Evolutionary conservation across 2,329 filamentous ascomycete genomes (phyloP).

Genomic region (Aureobasidium sp.): DNA sequence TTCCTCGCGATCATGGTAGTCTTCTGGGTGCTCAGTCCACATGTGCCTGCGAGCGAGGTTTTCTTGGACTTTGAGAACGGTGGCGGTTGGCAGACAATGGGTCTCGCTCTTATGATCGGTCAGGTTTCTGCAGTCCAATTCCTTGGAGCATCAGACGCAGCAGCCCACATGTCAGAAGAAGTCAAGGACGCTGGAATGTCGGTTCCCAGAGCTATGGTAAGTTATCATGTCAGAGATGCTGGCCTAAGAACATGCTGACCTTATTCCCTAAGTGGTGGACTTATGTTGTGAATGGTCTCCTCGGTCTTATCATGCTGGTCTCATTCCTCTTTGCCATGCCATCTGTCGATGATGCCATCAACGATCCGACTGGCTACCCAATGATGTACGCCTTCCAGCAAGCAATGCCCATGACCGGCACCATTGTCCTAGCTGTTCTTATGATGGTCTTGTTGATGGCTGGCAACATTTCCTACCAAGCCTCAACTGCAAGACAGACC

Average conservation of each 20-base stretch:
- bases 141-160: constrained; percentile 16
- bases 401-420: constrained; percentile 26
- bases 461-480: constrained; percentile 30
- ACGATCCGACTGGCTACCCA: constrained; percentile 29
- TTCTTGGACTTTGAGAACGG: constrained; percentile 33
- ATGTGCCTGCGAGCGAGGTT: constrained; percentile 25
- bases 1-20: constrained; percentile 28
- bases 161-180: constrained; percentile 25
- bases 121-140: constrained; percentile 27
- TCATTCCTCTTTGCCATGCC: constrained; percentile 25
- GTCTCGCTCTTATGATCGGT: constrained; percentile 28
- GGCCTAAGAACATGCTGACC: constrained; percentile 32
- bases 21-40: constrained; percentile 24
- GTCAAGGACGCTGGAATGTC: constrained; percentile 25
- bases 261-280: constrained; percentile 10
- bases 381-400: constrained; percentile 29
- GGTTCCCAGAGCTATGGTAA: constrained; percentile 27
- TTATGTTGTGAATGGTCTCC: constrained; percentile 27
- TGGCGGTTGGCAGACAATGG: constrained; percentile 33
- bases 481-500: constrained; percentile 28
- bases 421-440: constrained; percentile 26
- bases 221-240: constrained; percentile 26
- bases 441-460: constrained; percentile 29
- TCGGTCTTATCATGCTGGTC: constrained; percentile 29
- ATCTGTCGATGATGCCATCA: constrained; percentile 26